Conservation (phyloP, 163 green algal species). For the Chlamydomonas reinhardtii region DNA sequence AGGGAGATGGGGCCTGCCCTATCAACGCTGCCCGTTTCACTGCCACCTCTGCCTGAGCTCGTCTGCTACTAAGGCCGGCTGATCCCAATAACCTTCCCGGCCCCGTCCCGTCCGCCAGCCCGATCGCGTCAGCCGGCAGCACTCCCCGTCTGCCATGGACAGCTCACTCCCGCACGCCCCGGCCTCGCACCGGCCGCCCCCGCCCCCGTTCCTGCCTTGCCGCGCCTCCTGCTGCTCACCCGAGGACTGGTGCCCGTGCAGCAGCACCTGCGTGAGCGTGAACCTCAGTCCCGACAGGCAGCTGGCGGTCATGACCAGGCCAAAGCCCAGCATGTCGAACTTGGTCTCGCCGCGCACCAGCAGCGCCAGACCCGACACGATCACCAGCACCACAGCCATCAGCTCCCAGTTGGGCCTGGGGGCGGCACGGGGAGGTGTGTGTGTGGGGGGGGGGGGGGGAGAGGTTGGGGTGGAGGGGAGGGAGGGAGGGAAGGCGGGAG, state of each 20-base stretch:
- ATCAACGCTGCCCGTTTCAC: no score
- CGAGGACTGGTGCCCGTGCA: constrained; percentile 60
- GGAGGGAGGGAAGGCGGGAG: no score
- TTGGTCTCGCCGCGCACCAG: constrained; percentile 89
- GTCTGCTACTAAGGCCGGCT: no score
- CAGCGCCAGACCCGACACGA: constrained; percentile 87
- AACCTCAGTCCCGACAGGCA: constrained; percentile 90
- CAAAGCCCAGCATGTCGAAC: constrained; percentile 87
- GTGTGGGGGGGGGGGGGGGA: no score
- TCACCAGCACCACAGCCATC: constrained; percentile 82
- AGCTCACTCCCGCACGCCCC: no score
- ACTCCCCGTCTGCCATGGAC: not conserved
- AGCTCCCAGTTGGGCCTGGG: constrained; percentile 78
- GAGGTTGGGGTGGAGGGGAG: no score
- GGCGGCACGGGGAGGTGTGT: not conserved
- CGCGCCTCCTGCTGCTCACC: constrained; percentile 11
- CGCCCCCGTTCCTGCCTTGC: not conserved
- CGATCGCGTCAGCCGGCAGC: no score
- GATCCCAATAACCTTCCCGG: no score
- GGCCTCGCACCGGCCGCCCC: not conserved
- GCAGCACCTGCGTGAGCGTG: constrained; percentile 91
- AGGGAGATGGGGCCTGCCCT: no score
- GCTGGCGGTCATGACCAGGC: constrained; percentile 91
- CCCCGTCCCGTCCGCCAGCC: no score
- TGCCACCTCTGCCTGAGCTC: no score